Evolutionary conservation across 257 asterid genomes (phyloP).

Genomic region (Thymus quinquecostatus): DNA sequence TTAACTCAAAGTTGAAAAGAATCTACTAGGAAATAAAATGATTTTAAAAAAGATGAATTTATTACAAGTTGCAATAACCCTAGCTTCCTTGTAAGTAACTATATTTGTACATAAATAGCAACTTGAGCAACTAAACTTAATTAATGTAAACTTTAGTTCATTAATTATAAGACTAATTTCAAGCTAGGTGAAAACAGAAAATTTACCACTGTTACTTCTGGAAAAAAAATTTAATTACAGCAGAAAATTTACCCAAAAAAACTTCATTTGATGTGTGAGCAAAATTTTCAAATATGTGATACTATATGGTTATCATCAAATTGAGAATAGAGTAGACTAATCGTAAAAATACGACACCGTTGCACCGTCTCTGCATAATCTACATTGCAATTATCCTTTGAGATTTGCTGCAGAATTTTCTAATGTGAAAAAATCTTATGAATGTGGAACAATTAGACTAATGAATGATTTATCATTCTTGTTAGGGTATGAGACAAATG

Average conservation of each 20-base stretch:
- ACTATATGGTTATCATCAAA: too few species aligned
- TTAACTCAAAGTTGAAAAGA: too few species aligned
- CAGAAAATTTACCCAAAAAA: neutral
- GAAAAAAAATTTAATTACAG: too few species aligned
- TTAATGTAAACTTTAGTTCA: neutral
- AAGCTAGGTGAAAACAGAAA: neutral
- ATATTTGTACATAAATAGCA: neutral
- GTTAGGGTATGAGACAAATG: neutral
- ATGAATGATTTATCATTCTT: neutral
- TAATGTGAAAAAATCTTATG: neutral
- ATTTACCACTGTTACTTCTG: neutral
- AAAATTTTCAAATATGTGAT: neutral
- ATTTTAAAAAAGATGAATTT: neutral
- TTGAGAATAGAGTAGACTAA: neutral
- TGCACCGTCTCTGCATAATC: constrained; percentile 14
- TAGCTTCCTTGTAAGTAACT: neutral
- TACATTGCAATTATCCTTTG: neutral
- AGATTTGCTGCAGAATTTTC: neutral
- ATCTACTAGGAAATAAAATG: too few species aligned
- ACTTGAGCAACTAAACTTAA: too few species aligned
- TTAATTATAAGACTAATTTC: neutral
- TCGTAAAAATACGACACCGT: neutral
- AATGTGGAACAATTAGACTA: neutral
- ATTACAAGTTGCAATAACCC: neutral
- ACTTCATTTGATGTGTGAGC: neutral